A percentile compares a stretch with the other conserved stretches of the same genome.
Evolutionary conservation across 441 rosid genomes (phyloP).

Genomic region (Biscutella laevigata): DNA sequence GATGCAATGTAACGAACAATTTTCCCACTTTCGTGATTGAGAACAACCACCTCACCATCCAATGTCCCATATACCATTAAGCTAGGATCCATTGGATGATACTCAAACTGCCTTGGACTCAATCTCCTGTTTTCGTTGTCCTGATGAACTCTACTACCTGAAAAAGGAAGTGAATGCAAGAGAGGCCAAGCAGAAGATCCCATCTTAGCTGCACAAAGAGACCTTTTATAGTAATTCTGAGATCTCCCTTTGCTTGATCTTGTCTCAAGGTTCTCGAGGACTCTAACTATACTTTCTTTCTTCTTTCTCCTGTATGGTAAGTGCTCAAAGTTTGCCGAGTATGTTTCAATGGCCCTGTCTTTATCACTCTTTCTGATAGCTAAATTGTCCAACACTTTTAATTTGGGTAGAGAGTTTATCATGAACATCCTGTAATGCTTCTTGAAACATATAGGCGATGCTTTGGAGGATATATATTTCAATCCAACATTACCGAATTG

Average conservation of each 20-base stretch:
- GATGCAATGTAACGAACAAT: slow-evolving; percentile 64
- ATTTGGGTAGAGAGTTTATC: slow-evolving; percentile 66
- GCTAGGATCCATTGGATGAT: slow-evolving; percentile 68
- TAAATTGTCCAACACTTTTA: slow-evolving; percentile 67
- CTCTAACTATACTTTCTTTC: slow-evolving; percentile 58
- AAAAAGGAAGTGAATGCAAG: slow-evolving; percentile 52
- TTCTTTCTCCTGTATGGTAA: slow-evolving; percentile 63
- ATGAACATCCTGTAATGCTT: slow-evolving; percentile 79
- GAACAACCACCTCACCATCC: slow-evolving; percentile 82
- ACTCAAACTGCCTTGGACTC: slow-evolving; percentile 91
- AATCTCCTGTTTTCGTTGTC: slow-evolving; percentile 40
- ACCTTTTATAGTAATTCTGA: slow-evolving; percentile 47
- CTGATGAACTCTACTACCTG: slow-evolving; percentile 23
- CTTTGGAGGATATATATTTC: slow-evolving; percentile 47
- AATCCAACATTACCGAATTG: slow-evolving; percentile 35
- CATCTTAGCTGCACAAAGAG: slow-evolving; percentile 83
- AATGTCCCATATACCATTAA: slow-evolving; percentile 83
- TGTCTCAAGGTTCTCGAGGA: slow-evolving; percentile 67
- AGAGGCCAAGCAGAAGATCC: slow-evolving; percentile 75
- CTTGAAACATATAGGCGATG: slow-evolving; percentile 86
- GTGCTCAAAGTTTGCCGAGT: slow-evolving; percentile 57
- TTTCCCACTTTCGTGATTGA: slow-evolving; percentile 79
- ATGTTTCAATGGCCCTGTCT: slow-evolving; percentile 51
- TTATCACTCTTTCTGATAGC: slow-evolving; percentile 60
- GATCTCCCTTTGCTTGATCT: slow-evolving; percentile 47